phyloP scores from a whole-genome alignment of 129 eudicot species.

The Helichrysum umbraculigerum region DNA sequence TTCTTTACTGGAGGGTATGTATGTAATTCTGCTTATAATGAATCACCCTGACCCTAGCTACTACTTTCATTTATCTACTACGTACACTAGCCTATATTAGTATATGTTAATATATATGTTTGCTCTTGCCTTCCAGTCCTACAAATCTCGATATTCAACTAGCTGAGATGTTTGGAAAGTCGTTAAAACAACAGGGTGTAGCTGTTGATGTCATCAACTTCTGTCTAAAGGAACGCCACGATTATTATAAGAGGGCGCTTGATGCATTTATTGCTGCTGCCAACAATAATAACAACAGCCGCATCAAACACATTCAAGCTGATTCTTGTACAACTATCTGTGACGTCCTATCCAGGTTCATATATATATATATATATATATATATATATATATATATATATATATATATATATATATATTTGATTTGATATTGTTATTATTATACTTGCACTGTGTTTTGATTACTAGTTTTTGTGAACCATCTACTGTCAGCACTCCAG shows the following conservation, averaged over 20 bases:
- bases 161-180: neutral
- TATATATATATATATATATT: neutral
- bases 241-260: neutral
- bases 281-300: neutral
- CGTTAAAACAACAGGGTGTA: neutral
- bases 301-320: neutral
- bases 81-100: too few species aligned
- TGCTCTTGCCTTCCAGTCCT: neutral
- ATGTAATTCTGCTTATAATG: neutral
- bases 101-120: neutral
- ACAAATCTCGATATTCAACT: neutral
- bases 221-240: neutral
- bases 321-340: neutral
- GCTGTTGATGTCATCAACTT: neutral
- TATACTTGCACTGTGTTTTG: neutral
- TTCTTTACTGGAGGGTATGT: neutral
- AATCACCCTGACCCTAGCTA: neutral
- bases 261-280: neutral
- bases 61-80: neutral
- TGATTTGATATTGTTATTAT: neutral
- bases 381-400: neutral
- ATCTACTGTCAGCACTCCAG: neutral
- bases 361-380: neutral
- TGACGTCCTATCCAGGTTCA: neutral
- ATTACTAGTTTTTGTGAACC: neutral